A percentile compares a stretch with the other conserved stretches of the same genome.
Conservation (phyloP, 176 grass and related monocot genomes). For the Saccharum officinarum region DNA sequence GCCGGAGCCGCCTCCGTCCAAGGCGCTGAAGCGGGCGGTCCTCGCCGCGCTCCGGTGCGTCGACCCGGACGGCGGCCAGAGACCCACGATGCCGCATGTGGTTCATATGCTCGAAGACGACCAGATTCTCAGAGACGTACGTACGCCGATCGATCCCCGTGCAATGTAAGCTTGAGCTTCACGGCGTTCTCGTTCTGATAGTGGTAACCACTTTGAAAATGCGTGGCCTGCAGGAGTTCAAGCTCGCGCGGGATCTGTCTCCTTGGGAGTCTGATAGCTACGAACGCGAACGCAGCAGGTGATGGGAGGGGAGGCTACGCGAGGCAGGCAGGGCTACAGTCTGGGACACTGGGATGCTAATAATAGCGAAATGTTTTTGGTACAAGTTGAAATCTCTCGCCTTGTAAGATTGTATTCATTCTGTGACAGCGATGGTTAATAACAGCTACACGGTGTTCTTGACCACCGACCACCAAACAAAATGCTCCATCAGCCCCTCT, state of each 20-base stretch:
- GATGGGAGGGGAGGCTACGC: not conserved
- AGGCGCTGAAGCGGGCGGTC: conserved; percentile 68
- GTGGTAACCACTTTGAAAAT: not conserved
- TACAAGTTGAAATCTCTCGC: not conserved
- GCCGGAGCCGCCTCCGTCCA: conserved; percentile 59
- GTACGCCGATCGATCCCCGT: conserved; percentile 20
- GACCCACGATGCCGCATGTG: conserved; percentile 85
- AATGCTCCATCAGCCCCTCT: too few relatives aligned
- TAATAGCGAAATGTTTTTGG: conserved; percentile 5
- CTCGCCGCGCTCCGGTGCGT: conserved; percentile 87
- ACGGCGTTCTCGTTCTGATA: not conserved
- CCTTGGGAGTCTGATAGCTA: conserved; percentile 38
- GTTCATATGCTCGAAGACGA: conserved; percentile 92
- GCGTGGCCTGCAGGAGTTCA: conserved; percentile 55
- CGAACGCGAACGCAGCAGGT: conserved; percentile 35
- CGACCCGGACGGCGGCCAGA: conserved; percentile 63
- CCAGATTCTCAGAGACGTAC: conserved; percentile 57
- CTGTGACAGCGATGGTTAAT: conserved; percentile 27
- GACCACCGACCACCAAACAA: not conserved
- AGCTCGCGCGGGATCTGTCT: conserved; percentile 52
- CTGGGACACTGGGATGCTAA: not conserved
- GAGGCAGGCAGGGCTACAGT: not conserved
- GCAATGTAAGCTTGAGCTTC: not conserved
- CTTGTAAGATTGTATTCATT: conserved; percentile 21
- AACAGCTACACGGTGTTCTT: conserved; percentile 7